Evolutionary conservation across 192 early-diverging fungal genomes (phyloP).

Genomic region (Mortierella hygrophila): DNA sequence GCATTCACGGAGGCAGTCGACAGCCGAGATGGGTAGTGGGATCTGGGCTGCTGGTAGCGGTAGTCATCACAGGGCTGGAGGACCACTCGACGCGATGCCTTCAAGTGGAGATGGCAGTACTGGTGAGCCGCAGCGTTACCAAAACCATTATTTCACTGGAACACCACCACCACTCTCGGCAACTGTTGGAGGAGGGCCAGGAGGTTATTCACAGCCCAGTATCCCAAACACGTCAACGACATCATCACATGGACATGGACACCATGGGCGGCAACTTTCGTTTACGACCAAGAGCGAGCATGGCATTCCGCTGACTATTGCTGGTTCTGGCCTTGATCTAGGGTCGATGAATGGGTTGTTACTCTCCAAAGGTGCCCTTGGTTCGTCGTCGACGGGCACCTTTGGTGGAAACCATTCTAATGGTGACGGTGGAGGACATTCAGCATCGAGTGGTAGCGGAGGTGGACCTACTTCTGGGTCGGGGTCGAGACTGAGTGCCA

Average conservation of each 20-base stretch:
- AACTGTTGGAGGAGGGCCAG: background rate
- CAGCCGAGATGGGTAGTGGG: conserved; percentile 1
- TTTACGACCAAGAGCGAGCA: conserved; percentile 39
- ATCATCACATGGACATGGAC: background rate
- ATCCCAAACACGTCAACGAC: conserved; percentile 1
- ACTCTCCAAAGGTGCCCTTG: background rate
- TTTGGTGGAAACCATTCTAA: background rate
- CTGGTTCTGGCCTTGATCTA: background rate
- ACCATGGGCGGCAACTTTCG: conserved; percentile 27
- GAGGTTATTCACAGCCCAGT: background rate
- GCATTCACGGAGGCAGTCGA: background rate
- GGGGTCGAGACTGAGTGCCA: background rate
- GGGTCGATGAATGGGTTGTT: background rate
- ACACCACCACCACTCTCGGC: conserved; percentile 23
- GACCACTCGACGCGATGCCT: background rate
- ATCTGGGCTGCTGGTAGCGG: background rate
- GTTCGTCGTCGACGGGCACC: conserved; percentile 17
- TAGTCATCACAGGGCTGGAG: background rate
- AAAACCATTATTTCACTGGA: conserved; percentile 26
- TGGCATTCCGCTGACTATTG: background rate
- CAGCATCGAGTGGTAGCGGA: background rate
- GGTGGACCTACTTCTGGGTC: background rate
- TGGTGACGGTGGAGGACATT: background rate
- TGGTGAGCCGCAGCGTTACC: conserved; percentile 17
- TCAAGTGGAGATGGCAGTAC: background rate